Base-by-base conservation (phyloP, 352 stramenopile species). In the Aphanomyces invadans region DNA sequence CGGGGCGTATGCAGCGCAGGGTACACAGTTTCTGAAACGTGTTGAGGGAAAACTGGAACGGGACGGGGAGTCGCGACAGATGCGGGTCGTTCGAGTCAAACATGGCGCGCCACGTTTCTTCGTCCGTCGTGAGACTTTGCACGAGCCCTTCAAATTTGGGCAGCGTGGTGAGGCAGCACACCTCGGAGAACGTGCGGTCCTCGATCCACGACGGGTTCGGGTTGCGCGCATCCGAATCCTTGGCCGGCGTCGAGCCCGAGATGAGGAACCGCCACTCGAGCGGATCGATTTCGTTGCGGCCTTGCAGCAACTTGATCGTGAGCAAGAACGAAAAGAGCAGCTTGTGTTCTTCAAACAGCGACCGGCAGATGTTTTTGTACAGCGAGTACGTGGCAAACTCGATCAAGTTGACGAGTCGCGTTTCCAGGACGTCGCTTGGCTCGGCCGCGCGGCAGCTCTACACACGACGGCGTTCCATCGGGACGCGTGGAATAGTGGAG, bases 281-380 rank as follows among this genome's bases (percentile, higher is more conserved):
- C n/a, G 82, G 57, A 61, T 98, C 87, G 42, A 97, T 95, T 57
- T 80, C 78, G 68, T 79, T 74, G 0, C 71, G 73, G 1, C 84
- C 84, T 74, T 92, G 86, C 3, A 93, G 69, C 17, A 95, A 48
- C 68, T 92, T 93, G 72, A 95, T 93, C 17, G 81, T 89, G 11
- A 98, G 79, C 45, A 98, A 61, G 71, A 98, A 98, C 3, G 88
- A 96, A 63, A 98, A 97, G 1, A 98, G 68, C 0, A 97, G 75
- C 66, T 98, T 98, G 80, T 98, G 90, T 38, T 95, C 83, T 71
- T 98, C 92, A 67, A 98, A 98, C 7, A 98, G 78, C 10, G 86
- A 96, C 0, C 90, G 77, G 65, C 92, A 98, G 57, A 98, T 94
- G 68, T 97, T 97, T 9, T 83, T 87, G 71, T 98, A 98, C 17